phyloP scores from a whole-genome alignment of 331 rosid species.

The Telfairia occidentalis region DNA sequence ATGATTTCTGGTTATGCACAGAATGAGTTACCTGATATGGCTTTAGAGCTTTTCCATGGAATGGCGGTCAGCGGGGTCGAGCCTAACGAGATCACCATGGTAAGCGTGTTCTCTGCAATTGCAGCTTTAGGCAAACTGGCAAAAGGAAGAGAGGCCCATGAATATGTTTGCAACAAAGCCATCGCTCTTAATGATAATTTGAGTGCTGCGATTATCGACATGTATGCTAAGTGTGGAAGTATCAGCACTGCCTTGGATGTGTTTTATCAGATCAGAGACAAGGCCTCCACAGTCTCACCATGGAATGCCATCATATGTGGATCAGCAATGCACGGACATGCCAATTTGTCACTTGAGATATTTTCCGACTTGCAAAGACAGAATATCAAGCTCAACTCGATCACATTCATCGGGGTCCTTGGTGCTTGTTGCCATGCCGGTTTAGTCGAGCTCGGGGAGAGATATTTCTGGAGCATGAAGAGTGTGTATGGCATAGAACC shows the following conservation, averaged over 20 bases:
- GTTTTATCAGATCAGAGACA: slow-evolving; percentile 48
- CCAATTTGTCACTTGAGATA: slow-evolving; percentile 45
- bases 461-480: slow-evolving; percentile 62
- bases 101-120: slow-evolving; percentile 69
- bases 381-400: slow-evolving; percentile 51
- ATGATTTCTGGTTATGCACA: slow-evolving; percentile 81
- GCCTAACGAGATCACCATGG: slow-evolving; percentile 89
- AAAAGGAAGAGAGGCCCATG: slow-evolving; percentile 69
- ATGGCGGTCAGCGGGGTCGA: slow-evolving; percentile 49
- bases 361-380: slow-evolving; percentile 51
- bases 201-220: slow-evolving; percentile 64
- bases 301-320: slow-evolving; percentile 94
- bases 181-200: slow-evolving; percentile 70
- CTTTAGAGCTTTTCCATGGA: slow-evolving; percentile 58
- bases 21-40: slow-evolving; percentile 52
- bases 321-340: slow-evolving; percentile 77
- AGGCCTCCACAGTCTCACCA: slow-evolving; percentile 45
- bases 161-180: slow-evolving; percentile 36
- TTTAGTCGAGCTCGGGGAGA: slow-evolving; percentile 54
- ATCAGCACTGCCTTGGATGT: slow-evolving; percentile 46
- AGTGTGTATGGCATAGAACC: slow-evolving; percentile 55
- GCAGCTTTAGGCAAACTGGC: slow-evolving; percentile 55
- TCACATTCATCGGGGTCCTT: slow-evolving; percentile 74
- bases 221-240: slow-evolving; percentile 92
- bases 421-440: slow-evolving; percentile 93